Conservation (phyloP, 305 asterid genomes). For the Fraxinus ornus region DNA sequence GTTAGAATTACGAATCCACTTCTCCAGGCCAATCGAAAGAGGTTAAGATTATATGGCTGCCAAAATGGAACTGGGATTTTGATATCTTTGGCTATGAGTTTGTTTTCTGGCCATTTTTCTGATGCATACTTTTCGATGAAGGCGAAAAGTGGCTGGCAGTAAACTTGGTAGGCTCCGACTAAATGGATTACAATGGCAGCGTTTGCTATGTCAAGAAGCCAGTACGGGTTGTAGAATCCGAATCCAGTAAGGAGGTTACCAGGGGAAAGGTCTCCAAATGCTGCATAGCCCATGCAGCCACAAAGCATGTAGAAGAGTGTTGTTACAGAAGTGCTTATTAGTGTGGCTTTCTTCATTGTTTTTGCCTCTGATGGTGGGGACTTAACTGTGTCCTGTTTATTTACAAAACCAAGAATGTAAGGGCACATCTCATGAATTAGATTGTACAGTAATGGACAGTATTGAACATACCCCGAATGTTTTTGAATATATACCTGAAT, state of each 20-base stretch:
- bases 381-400: conserved; percentile 62
- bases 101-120: conserved; percentile 39
- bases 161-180: conserved; percentile 62
- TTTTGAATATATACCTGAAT: too few relatives aligned
- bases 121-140: conserved; percentile 39
- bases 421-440: not conserved
- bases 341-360: conserved; percentile 77
- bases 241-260: conserved; percentile 65
- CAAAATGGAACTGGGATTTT: conserved; percentile 24
- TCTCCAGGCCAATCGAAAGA: conserved; percentile 52
- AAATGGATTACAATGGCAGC: conserved; percentile 56
- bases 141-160: conserved; percentile 56
- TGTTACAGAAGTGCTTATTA: conserved; percentile 47
- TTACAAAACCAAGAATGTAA: not conserved
- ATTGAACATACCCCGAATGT: not conserved
- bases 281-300: conserved; percentile 58
- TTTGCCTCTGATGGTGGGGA: conserved; percentile 82
- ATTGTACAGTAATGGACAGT: not conserved
- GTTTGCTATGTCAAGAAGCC: conserved; percentile 68
- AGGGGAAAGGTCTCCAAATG: conserved; percentile 58
- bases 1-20: conserved; percentile 39
- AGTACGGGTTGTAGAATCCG: conserved; percentile 67
- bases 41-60: conserved; percentile 30
- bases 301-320: conserved; percentile 54
- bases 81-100: conserved; percentile 32